A percentile compares a stretch with the other conserved stretches of the same genome.
Evolutionary conservation across 2,329 filamentous ascomycete species (phyloP).

Genomic region (Penicillium sp.): DNA sequence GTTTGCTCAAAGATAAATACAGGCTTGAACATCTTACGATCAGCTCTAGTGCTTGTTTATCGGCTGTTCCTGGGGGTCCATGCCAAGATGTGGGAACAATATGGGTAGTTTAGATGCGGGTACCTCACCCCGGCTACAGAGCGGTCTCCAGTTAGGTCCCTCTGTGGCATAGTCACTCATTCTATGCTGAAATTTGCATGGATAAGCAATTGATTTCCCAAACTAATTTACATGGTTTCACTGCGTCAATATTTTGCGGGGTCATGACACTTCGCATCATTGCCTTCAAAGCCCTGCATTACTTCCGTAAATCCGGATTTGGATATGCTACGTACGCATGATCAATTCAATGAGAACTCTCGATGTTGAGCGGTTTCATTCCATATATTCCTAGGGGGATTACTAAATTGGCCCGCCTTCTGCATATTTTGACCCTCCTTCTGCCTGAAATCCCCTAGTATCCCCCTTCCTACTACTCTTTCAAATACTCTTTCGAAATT

Average conservation of each 20-base stretch:
- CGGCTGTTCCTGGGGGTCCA: not conserved
- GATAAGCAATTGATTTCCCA: too few relatives aligned
- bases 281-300: not conserved
- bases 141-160: not conserved
- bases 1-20: not conserved
- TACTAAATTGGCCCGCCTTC: too few relatives aligned
- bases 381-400: not conserved
- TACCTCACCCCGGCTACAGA: not conserved
- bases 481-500: too few relatives aligned
- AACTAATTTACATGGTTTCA: too few relatives aligned
- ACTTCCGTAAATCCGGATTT: not conserved
- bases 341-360: not conserved
- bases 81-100: conserved; percentile 7
- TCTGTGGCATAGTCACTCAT: not conserved
- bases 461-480: too few relatives aligned
- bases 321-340: not conserved
- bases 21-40: not conserved
- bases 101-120: not conserved
- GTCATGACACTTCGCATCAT: not conserved
- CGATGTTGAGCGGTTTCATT: not conserved
- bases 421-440: too few relatives aligned
- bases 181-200: not conserved
- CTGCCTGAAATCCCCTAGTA: too few relatives aligned
- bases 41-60: not conserved
- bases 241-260: not conserved